Evolutionary conservation across 352 stramenopile species (phyloP).

Genomic region (Globisporangium solare): DNA sequence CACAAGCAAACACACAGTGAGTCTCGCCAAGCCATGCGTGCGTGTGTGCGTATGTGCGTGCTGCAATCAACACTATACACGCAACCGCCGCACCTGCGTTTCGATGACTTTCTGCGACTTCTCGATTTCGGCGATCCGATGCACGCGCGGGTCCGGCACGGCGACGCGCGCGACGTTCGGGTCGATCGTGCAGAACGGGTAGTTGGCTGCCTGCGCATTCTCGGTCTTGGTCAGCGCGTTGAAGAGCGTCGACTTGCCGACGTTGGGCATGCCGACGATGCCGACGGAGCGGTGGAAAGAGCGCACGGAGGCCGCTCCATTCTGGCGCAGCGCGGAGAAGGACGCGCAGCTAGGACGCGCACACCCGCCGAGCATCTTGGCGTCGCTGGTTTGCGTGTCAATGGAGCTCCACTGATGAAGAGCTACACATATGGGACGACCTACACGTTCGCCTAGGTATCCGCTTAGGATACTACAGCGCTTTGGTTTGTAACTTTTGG

Average conservation of each 20-base stretch:
- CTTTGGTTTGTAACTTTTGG: too few relatives aligned
- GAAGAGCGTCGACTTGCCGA: conserved; percentile 88
- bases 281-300: conserved; percentile 78
- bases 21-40: too few relatives aligned
- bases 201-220: conserved; percentile 83
- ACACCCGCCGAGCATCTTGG: neutral
- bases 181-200: conserved; percentile 89
- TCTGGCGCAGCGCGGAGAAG: neutral
- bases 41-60: too few relatives aligned
- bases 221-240: conserved; percentile 85
- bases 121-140: conserved; percentile 58
- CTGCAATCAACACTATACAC: neutral
- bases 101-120: conserved; percentile 74
- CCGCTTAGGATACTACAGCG: too few relatives aligned
- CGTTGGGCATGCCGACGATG: conserved; percentile 88
- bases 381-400: conserved; percentile 1
- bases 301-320: conserved; percentile 15
- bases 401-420: neutral
- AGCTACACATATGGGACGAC: neutral
- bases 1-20: too few relatives aligned
- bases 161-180: conserved; percentile 78
- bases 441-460: neutral
- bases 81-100: conserved; percentile 34
- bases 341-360: conserved; percentile 2
- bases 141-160: conserved; percentile 61